Evolutionary conservation across 441 rosid genomes (phyloP).

Genomic region (Rhodomyrtus psidioides): DNA sequence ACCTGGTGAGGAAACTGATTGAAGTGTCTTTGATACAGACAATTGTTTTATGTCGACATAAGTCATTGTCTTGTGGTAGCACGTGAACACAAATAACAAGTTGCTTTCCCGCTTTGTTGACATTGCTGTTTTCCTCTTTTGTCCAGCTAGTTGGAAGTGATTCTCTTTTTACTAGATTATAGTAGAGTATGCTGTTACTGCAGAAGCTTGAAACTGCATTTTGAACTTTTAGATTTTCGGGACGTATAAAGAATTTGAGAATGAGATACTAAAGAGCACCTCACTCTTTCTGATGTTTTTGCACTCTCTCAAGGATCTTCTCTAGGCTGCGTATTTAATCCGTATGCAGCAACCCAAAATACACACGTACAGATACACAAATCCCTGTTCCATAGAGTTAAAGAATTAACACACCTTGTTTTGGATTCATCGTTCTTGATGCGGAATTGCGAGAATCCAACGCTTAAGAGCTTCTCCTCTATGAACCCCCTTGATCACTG

Average conservation of each 20-base stretch:
- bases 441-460: too few relatives aligned
- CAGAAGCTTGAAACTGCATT: constrained; percentile 3
- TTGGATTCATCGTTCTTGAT: too few relatives aligned
- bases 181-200: neutral
- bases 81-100: neutral
- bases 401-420: too few relatives aligned
- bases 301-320: constrained; percentile 65
- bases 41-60: neutral
- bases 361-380: too few relatives aligned
- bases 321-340: too few relatives aligned
- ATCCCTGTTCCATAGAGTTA: too few relatives aligned
- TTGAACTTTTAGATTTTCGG: constrained; percentile 50
- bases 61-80: neutral
- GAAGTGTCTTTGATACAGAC: neutral
- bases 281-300: constrained; percentile 45
- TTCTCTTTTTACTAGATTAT: neutral
- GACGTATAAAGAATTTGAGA: constrained; percentile 59
- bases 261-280: constrained; percentile 63
- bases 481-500: too few relatives aligned
- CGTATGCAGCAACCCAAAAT: too few relatives aligned
- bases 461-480: too few relatives aligned
- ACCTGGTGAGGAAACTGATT: constrained; percentile 41
- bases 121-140: neutral
- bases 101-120: neutral
- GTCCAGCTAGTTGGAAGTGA: neutral